phyloP scores from a whole-genome alignment of 768 basidiomycete genomes.

The Agrocybe chaxingu region DNA sequence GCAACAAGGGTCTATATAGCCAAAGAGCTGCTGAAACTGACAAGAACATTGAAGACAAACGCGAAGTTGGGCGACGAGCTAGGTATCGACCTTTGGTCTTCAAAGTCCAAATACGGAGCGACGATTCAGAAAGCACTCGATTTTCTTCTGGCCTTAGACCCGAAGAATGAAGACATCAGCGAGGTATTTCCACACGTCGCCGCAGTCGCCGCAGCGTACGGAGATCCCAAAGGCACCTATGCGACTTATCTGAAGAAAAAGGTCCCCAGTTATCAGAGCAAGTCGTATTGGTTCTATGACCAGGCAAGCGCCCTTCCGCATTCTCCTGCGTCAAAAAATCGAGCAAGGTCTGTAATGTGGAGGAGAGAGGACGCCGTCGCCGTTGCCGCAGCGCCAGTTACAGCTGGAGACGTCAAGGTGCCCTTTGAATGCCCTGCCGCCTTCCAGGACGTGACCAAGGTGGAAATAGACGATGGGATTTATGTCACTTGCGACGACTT shows the following conservation, averaged over 20 bases:
- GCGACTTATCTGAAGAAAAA: conserved; percentile 35
- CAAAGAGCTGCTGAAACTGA: not conserved
- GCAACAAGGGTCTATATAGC: conserved; percentile 10
- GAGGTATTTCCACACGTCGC: conserved; percentile 50
- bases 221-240: conserved; percentile 52
- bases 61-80: conserved; percentile 54
- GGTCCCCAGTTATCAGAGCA: conserved; percentile 26
- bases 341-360: conserved; percentile 9
- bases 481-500: conserved; percentile 42
- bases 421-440: conserved; percentile 36
- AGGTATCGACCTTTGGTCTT: conserved; percentile 44
- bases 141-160: conserved; percentile 38
- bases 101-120: conserved; percentile 42
- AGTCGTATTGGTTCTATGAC: conserved; percentile 47
- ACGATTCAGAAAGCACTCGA: conserved; percentile 54
- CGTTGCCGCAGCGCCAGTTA: not conserved
- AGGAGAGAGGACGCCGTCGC: conserved; percentile 6
- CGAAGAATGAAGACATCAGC: conserved; percentile 35
- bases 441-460: conserved; percentile 23
- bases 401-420: conserved; percentile 1
- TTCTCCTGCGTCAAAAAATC: conserved; percentile 29
- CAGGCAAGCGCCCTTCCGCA: conserved; percentile 37
- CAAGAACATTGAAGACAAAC: conserved; percentile 33
- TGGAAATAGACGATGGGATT: conserved; percentile 41
- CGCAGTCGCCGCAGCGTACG: conserved; percentile 48